Conservation (phyloP, 1,284 basidiomycete species). For the Earliella scabrosa region DNA sequence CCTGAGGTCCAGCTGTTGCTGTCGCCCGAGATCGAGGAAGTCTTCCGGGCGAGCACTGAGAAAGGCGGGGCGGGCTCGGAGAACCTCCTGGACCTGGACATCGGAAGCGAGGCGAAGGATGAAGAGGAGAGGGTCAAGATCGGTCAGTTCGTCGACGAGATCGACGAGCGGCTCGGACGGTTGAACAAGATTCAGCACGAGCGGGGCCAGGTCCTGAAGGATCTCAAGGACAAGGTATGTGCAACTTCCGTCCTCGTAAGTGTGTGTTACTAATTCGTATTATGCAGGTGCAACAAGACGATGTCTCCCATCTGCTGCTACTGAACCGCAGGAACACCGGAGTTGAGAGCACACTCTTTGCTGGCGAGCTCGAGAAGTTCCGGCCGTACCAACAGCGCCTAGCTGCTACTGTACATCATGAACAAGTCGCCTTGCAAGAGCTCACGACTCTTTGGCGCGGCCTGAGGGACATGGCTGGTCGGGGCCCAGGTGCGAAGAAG, state of each 20-base stretch:
- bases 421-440: slow-evolving; percentile 74
- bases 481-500: slow-evolving; percentile 71
- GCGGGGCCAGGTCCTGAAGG: slow-evolving; percentile 85
- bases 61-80: slow-evolving; percentile 47
- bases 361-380: slow-evolving; percentile 95
- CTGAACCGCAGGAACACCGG: slow-evolving; percentile 88
- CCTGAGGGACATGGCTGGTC: slow-evolving; percentile 74
- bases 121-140: slow-evolving; percentile 73
- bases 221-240: slow-evolving; percentile 91
- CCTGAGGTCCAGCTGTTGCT: slow-evolving; percentile 73
- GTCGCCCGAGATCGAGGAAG: slow-evolving; percentile 67
- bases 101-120: slow-evolving; percentile 64
- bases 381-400: slow-evolving; percentile 88
- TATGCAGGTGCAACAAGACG: slow-evolving; percentile 88
- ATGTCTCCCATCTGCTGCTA: slow-evolving; percentile 93
- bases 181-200: slow-evolving; percentile 86
- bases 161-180: slow-evolving; percentile 77
- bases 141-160: slow-evolving; percentile 69
- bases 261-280: neutral
- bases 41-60: slow-evolving; percentile 70
- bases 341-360: slow-evolving; percentile 89
- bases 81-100: slow-evolving; percentile 72
- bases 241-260: neutral
- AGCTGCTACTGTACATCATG: slow-evolving; percentile 75
- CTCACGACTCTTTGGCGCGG: slow-evolving; percentile 72